A percentile compares a stretch with the other conserved stretches of the same genome.
Conservation (phyloP, 345 rosid species). For the Eucalyptus tenuipes region DNA sequence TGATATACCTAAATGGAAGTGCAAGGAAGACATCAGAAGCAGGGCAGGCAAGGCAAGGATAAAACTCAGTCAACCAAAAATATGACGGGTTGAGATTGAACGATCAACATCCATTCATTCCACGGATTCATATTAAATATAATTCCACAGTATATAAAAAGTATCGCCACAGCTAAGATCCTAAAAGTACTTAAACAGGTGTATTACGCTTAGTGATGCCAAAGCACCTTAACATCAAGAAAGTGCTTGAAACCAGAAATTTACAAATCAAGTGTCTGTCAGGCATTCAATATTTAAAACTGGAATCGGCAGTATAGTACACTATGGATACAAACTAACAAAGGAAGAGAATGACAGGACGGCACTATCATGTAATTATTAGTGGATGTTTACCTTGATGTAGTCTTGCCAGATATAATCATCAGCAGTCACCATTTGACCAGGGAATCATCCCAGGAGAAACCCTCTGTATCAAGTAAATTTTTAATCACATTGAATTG, state of each 20-base stretch:
- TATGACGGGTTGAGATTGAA: not conserved
- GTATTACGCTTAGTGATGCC: not conserved
- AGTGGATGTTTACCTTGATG: conserved; percentile 40
- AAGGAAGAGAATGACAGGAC: not conserved
- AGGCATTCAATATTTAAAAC: not conserved
- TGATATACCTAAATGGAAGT: not conserved
- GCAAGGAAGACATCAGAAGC: not conserved
- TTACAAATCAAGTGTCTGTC: not conserved
- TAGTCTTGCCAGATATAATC: conserved; percentile 81
- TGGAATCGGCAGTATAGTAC: not conserved
- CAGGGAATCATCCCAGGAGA: conserved; percentile 75
- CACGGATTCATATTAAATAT: not conserved
- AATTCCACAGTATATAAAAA: not conserved
- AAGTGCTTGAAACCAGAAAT: not conserved
- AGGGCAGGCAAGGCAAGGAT: not conserved
- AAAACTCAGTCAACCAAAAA: not conserved
- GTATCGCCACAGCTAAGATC: not conserved
- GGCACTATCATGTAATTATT: not conserved
- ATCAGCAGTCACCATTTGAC: conserved; percentile 81
- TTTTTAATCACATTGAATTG: conserved; percentile 61
- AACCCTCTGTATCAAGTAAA: conserved; percentile 59
- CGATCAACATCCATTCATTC: not conserved
- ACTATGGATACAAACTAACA: not conserved
- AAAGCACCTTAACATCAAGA: not conserved
- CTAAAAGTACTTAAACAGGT: not conserved